phyloP scores from a whole-genome alignment of 495 filamentous ascomycete species.

The Aspergillus panamensis region DNA sequence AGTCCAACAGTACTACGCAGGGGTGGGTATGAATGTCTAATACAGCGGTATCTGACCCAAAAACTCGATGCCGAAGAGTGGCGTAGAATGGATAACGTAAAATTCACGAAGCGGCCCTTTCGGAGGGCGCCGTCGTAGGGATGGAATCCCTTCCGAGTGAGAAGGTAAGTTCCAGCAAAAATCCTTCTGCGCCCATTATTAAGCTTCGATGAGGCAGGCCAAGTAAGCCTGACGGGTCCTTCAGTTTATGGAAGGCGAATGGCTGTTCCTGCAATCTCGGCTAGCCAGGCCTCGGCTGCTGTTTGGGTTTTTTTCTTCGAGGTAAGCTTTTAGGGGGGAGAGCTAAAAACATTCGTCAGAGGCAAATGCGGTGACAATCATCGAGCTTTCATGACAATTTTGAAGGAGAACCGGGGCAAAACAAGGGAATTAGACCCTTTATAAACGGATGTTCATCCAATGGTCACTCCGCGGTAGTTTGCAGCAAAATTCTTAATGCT shows the following conservation, averaged over 20 bases:
- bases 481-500: neutral
- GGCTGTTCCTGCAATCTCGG: neutral
- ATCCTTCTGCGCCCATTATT: neutral
- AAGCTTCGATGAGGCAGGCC: neutral
- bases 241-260: neutral
- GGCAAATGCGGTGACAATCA: neutral
- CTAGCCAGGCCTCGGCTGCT: slow-evolving; percentile 4
- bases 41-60: neutral
- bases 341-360: neutral
- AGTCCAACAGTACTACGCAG: neutral
- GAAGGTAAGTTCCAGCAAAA: neutral
- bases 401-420: neutral
- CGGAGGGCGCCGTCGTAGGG: neutral
- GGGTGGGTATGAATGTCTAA: neutral
- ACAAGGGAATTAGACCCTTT: neutral
- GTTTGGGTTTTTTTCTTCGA: neutral
- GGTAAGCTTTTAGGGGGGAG: neutral
- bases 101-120: neutral
- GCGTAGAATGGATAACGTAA: neutral
- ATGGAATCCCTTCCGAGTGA: neutral
- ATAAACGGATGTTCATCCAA: neutral
- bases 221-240: neutral
- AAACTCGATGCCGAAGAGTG: neutral
- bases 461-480: neutral
- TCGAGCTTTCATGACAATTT: neutral